These are phyloP conservation scores for Beauveria caledonica DNA, from an alignment of 2,329 filamentous ascomycete species.

Conservation along the genomic window DNA sequence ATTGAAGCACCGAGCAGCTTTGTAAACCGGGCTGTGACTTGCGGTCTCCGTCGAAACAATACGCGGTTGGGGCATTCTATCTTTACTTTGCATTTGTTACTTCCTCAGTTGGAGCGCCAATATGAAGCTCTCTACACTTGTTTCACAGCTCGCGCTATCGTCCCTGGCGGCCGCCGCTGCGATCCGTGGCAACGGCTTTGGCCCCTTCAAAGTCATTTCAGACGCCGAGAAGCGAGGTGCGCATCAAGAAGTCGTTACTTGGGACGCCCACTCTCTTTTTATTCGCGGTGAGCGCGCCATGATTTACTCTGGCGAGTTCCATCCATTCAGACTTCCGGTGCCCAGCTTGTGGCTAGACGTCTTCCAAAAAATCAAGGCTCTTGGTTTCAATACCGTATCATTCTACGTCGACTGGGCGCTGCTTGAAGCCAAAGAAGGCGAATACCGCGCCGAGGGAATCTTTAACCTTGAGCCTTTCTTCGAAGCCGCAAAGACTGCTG, in stretches of 20 bases:
- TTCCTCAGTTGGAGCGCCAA: background rate
- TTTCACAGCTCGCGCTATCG: conserved; percentile 2
- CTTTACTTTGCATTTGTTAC: background rate
- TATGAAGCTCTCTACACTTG: conserved; percentile 1
- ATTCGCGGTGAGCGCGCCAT: conserved; percentile 59
- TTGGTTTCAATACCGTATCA: conserved; percentile 63
- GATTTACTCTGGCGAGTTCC: conserved; percentile 59
- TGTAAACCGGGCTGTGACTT: background rate
- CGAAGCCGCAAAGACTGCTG: conserved; percentile 55
- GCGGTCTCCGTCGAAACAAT: background rate
- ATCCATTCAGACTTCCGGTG: conserved; percentile 42
- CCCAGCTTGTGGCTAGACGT: conserved; percentile 50
- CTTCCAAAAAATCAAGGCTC: conserved; percentile 65
- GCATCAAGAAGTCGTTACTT: conserved; percentile 39
- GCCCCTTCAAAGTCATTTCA: background rate
- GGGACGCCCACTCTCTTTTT: conserved; percentile 59
- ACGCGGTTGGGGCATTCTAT: too few relatives aligned
- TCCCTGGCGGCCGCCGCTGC: background rate
- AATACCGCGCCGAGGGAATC: conserved; percentile 57
- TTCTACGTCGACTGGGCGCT: conserved; percentile 68
- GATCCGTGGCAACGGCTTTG: background rate
- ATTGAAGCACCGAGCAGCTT: background rate
- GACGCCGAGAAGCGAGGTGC: background rate
- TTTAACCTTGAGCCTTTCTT: conserved; percentile 64
- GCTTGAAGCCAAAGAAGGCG: conserved; percentile 58